Evolutionary conservation across 2,329 filamentous ascomycete genomes (phyloP), one percentile per base, ranked within the genome.

Genomic region (Colletotrichum costaricense): DNA sequence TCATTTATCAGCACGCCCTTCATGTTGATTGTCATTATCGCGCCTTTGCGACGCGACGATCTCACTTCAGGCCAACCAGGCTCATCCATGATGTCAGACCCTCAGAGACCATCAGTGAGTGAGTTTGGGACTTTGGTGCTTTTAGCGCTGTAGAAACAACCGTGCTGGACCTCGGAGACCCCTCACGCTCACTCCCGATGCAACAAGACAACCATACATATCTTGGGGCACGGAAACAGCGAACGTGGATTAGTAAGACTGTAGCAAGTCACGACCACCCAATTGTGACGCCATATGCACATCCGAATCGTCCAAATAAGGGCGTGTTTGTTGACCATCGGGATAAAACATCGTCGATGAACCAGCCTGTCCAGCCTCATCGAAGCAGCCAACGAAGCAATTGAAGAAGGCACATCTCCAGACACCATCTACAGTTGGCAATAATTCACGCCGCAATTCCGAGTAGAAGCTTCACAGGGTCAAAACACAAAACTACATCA

Each of bases 261-360:
- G 16, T 19, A 16, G 8, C 7, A 24, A n/a, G 38, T n/a, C 6
- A 2, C 5, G 28, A 16, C 16, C 35, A 24, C 16, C 12, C 5
- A 22, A 65, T 52, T 11, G 63, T 63, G 69, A 72, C 69, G 69
- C 57, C 69, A 72, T 72, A 22, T 42, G 63, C 54, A 38, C 57
- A 57, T 35, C 14, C 26, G n/a, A 16, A 11, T 60, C 33, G 57
- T 72, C 46, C 12, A 28, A 19, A 30, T 3, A 67, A 72, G 56
- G 69, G 57, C 57, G 65, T n/a, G 49, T 24, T 33, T 16, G 19
- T 5, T 22, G 24, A 24, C 19, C 16, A 7, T 22, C 1, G 3
- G 22, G 49, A 68, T 72, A 68, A 63, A 30, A 63, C 26, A 49
- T 49, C 7, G 42, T 49, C 42, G 2, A 22, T 22, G 8, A 9